A percentile compares a stretch with the other conserved stretches of the same genome.
phyloP scores from a whole-genome alignment of 805 yeast species.

The Yamadazyma philogaea region DNA sequence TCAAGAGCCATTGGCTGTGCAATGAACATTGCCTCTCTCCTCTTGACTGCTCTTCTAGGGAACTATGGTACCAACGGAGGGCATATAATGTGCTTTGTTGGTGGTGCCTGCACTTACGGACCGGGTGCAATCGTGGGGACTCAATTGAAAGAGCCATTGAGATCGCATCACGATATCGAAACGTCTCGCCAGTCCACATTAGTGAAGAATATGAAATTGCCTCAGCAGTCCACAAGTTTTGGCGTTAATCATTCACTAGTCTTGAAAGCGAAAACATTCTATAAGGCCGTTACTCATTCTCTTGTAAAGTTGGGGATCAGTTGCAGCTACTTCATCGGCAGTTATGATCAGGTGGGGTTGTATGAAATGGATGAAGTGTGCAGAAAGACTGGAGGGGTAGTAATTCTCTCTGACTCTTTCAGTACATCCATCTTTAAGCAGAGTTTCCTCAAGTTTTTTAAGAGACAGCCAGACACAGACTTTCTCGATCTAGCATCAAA shows the following conservation, averaged over 20 bases:
- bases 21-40: constrained; percentile 72
- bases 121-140: constrained; percentile 94
- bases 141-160: constrained; percentile 89
- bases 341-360: constrained; percentile 94
- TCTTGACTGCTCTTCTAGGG: constrained; percentile 78
- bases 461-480: constrained; percentile 76
- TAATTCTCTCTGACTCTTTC: constrained; percentile 87
- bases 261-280: constrained; percentile 39
- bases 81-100: constrained; percentile 82
- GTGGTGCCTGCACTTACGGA: constrained; percentile 91
- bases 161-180: constrained; percentile 97
- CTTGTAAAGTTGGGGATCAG: constrained; percentile 73
- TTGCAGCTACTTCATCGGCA: constrained; percentile 89
- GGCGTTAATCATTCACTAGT: constrained; percentile 14
- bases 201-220: constrained; percentile 68
- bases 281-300: constrained; percentile 68
- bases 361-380: constrained; percentile 87
- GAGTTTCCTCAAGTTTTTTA: constrained; percentile 81
- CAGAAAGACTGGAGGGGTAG: constrained; percentile 84
- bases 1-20: constrained; percentile 94
- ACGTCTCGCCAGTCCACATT: constrained; percentile 73
- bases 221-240: constrained; percentile 14
- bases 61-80: constrained; percentile 74
- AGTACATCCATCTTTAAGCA: constrained; percentile 93
- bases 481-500: constrained; percentile 86